Evolutionary conservation across 768 basidiomycete species (phyloP).

Genomic region (Infundibulicybe gibba): DNA sequence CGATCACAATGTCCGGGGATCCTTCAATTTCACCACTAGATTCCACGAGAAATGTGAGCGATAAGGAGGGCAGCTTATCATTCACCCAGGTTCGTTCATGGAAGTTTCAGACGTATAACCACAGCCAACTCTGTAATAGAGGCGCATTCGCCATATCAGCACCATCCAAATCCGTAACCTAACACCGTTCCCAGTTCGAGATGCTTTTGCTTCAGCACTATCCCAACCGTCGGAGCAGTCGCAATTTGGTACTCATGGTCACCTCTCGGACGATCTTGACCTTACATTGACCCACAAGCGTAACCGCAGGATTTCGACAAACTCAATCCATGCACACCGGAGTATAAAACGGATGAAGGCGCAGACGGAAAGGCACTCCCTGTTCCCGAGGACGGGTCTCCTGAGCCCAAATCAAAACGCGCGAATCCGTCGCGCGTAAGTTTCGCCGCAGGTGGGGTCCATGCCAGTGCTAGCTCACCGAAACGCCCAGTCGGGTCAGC

Average conservation of each 20-base stretch:
- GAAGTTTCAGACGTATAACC: neutral
- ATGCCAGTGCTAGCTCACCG: no score
- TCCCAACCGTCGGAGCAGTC: constrained; percentile 60
- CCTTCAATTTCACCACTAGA: neutral
- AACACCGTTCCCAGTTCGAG: constrained; percentile 81
- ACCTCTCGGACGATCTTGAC: constrained; percentile 70
- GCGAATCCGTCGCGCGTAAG: constrained; percentile 32
- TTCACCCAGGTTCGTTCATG: constrained; percentile 11
- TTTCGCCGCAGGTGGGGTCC: constrained; percentile 21
- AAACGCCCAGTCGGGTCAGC: constrained; percentile 15
- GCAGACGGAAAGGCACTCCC: constrained; percentile 23
- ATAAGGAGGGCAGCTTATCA: no score
- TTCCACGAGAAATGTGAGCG: no score
- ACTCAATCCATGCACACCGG: constrained; percentile 48
- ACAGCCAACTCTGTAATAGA: constrained; percentile 30
- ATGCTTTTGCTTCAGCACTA: constrained; percentile 73
- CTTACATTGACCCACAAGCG: constrained; percentile 56
- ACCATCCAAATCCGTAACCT: constrained; percentile 76
- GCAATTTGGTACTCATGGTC: constrained; percentile 54
- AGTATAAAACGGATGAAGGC: constrained; percentile 44
- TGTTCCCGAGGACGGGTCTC: constrained; percentile 30
- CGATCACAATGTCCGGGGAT: neutral
- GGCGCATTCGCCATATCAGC: constrained; percentile 70
- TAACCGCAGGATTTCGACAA: constrained; percentile 55
- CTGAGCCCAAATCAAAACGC: no score